phyloP scores from a whole-genome alignment of 306 rosid genomes.

The Castanea mollissima region DNA sequence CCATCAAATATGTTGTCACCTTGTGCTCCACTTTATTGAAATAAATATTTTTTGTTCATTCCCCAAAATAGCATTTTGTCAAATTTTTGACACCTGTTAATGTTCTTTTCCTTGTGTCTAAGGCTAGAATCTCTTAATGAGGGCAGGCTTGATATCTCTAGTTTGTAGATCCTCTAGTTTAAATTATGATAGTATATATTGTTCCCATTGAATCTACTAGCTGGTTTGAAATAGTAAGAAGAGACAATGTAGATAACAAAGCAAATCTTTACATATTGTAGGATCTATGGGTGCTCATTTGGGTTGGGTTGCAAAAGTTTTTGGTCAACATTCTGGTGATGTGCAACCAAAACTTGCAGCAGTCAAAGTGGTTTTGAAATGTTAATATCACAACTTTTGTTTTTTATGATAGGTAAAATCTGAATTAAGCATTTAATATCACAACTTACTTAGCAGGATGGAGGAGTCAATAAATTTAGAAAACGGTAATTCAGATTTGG shows the following conservation, averaged over 20 bases:
- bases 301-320: not conserved
- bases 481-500: not conserved
- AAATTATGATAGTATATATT: conserved; percentile 1
- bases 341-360: not conserved
- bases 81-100: conserved; percentile 11
- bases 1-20: not conserved
- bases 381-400: not conserved
- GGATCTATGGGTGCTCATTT: conserved; percentile 2
- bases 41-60: not conserved
- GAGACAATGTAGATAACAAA: not conserved
- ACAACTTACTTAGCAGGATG: not conserved
- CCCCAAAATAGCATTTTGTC: not conserved
- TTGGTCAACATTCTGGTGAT: not conserved
- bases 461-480: not conserved
- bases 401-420: too few relatives aligned
- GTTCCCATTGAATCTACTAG: not conserved
- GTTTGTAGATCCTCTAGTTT: not conserved
- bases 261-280: not conserved
- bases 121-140: conserved; percentile 88
- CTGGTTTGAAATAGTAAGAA: not conserved
- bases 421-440: too few relatives aligned
- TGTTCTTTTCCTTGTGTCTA: conserved; percentile 25
- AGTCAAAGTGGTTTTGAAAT: not conserved
- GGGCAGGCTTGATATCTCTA: conserved; percentile 36
- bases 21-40: not conserved